Conservation (phyloP, 75 land plant genomes). For the Gnetum montanum region DNA sequence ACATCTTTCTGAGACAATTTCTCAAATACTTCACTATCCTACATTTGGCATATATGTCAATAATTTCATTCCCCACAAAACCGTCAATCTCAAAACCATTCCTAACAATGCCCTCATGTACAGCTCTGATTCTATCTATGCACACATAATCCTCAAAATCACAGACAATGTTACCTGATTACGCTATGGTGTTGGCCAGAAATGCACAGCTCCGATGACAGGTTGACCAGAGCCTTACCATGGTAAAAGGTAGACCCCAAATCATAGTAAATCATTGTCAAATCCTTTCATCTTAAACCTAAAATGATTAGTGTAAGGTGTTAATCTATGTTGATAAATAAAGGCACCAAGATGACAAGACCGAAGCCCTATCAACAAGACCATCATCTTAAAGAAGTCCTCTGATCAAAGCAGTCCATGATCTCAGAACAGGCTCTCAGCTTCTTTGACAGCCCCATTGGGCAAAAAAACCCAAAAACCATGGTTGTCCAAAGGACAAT, state of each 20-base stretch:
- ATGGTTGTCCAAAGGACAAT: neutral
- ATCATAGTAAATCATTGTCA: neutral
- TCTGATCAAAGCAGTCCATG: neutral
- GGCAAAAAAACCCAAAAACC: too few species aligned
- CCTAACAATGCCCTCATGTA: neutral
- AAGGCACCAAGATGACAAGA: too few species aligned
- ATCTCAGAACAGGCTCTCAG: too few species aligned
- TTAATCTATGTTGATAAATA: too few species aligned
- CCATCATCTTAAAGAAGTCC: neutral
- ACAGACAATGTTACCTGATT: too few species aligned
- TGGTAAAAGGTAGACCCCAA: neutral
- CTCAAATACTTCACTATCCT: neutral
- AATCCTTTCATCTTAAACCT: neutral
- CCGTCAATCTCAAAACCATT: neutral
- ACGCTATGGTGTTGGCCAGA: neutral
- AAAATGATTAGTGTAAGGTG: too few species aligned
- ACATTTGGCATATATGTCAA: slow-evolving; percentile 6
- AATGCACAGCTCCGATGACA: neutral
- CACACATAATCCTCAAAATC: too few species aligned
- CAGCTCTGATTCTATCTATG: too few species aligned
- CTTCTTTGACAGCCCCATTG: too few species aligned
- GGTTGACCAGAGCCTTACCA: neutral
- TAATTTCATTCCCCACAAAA: neutral
- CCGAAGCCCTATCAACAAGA: neutral
- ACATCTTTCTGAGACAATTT: too few species aligned